Evolutionary conservation across 768 basidiomycete genomes (phyloP).

Genomic region (Dendrothele bispora): DNA sequence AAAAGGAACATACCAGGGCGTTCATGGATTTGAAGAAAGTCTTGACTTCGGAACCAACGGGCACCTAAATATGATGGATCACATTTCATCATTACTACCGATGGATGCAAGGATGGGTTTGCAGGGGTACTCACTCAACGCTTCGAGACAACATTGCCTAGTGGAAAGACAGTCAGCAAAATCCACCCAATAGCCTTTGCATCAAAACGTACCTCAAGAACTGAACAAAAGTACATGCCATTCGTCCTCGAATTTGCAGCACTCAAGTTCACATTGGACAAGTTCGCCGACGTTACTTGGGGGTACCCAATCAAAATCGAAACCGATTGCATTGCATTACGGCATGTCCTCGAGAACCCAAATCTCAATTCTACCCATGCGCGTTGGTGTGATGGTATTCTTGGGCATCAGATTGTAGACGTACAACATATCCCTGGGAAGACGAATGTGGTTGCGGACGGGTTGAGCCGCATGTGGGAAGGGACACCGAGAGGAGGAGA

Average conservation of each 20-base stretch:
- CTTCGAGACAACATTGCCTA: slow-evolving; percentile 8
- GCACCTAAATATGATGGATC: slow-evolving; percentile 20
- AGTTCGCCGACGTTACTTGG: slow-evolving; percentile 17
- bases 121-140: slow-evolving; percentile 25
- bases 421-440: slow-evolving; percentile 20
- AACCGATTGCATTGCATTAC: too few relatives aligned
- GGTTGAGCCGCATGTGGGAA: slow-evolving; percentile 19
- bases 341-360: slow-evolving; percentile 21
- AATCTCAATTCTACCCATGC: slow-evolving; percentile 21
- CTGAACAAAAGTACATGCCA: too few relatives aligned
- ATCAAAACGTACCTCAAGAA: slow-evolving; percentile 34
- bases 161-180: slow-evolving; percentile 9
- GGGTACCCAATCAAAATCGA: slow-evolving; percentile 22
- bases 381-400: slow-evolving; percentile 26
- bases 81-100: slow-evolving; percentile 29
- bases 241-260: too few relatives aligned
- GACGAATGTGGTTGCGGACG: slow-evolving; percentile 21
- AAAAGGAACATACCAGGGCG: slow-evolving; percentile 14
- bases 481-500: neutral
- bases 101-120: slow-evolving; percentile 28
- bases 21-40: slow-evolving; percentile 24
- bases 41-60: slow-evolving; percentile 19
- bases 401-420: slow-evolving; percentile 19
- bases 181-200: slow-evolving; percentile 32
- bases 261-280: too few relatives aligned